Conservation (phyloP, 495 filamentous ascomycete species). For the Hypoxylon trugodes region DNA sequence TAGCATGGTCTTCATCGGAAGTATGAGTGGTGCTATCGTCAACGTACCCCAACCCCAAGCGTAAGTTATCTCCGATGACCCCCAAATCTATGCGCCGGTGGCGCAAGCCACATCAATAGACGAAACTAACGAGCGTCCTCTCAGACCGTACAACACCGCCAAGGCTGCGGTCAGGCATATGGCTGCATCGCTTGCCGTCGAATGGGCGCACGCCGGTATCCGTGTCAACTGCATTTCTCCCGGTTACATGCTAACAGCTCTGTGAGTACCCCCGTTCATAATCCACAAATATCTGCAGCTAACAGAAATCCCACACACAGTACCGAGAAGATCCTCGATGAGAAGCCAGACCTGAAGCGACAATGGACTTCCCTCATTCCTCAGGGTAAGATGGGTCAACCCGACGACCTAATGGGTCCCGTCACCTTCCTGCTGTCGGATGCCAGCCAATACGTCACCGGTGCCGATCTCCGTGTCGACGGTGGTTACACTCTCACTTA, state of each 20-base stretch:
- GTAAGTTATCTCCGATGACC: slow-evolving; percentile 40
- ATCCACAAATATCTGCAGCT: slow-evolving; percentile 6
- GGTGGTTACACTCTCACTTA: slow-evolving; percentile 91
- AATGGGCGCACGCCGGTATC: slow-evolving; percentile 86
- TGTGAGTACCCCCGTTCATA: slow-evolving; percentile 62
- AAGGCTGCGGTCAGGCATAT: slow-evolving; percentile 91
- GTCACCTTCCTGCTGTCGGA: slow-evolving; percentile 91
- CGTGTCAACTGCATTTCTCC: slow-evolving; percentile 92
- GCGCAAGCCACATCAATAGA: background rate
- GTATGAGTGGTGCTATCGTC: slow-evolving; percentile 92
- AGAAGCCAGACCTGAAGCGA: slow-evolving; percentile 84
- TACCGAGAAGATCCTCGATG: slow-evolving; percentile 92
- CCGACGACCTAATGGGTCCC: slow-evolving; percentile 91
- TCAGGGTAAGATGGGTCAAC: slow-evolving; percentile 89
- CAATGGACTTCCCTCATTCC: slow-evolving; percentile 94
- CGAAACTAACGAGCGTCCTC: slow-evolving; percentile 20
- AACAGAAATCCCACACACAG: slow-evolving; percentile 53
- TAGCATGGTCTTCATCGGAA: slow-evolving; percentile 93
- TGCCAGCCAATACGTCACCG: slow-evolving; percentile 85
- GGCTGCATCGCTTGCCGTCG: slow-evolving; percentile 80
- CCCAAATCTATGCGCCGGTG: background rate
- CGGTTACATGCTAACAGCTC: slow-evolving; percentile 92
- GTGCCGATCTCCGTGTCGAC: slow-evolving; percentile 88
- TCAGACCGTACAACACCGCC: slow-evolving; percentile 81
- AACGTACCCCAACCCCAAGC: slow-evolving; percentile 95